A percentile compares a stretch with the other conserved stretches of the same genome.
Conservation (phyloP, 257 asterid genomes). For the Vinca minor region DNA sequence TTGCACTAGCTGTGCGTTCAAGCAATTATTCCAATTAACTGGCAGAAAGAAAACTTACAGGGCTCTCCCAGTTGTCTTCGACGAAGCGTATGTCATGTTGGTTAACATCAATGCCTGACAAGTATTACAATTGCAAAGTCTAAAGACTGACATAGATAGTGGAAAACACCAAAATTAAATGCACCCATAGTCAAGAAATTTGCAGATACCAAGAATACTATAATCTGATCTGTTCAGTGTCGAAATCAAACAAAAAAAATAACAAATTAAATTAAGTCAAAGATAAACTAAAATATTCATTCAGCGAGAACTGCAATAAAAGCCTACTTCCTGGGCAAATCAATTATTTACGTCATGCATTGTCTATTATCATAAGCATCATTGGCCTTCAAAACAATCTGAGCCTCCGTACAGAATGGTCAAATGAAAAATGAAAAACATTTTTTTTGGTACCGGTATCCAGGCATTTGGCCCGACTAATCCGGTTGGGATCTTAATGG, state of each 20-base stretch:
- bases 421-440: too few relatives aligned
- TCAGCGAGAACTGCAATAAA: not conserved
- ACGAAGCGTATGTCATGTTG: conserved; percentile 97
- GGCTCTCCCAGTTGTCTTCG: conserved; percentile 99
- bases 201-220: not conserved
- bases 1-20: not conserved
- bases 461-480: too few relatives aligned
- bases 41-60: conserved; percentile 51
- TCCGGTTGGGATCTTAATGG: too few relatives aligned
- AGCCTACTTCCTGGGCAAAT: not conserved
- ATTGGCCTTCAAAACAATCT: not conserved
- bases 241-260: not conserved
- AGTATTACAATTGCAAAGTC: conserved; percentile 13
- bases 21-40: conserved; percentile 8
- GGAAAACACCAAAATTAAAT: not conserved
- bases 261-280: not conserved
- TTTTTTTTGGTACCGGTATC: too few relatives aligned
- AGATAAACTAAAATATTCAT: not conserved
- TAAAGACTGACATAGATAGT: not conserved
- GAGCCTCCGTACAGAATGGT: not conserved
- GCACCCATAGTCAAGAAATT: not conserved
- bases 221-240: not conserved
- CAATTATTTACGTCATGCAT: not conserved
- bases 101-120: conserved; percentile 78
- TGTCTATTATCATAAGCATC: not conserved